Evolutionary conservation across 1,284 basidiomycete genomes (phyloP).

Genomic region (Cryptococcus hybrid): DNA sequence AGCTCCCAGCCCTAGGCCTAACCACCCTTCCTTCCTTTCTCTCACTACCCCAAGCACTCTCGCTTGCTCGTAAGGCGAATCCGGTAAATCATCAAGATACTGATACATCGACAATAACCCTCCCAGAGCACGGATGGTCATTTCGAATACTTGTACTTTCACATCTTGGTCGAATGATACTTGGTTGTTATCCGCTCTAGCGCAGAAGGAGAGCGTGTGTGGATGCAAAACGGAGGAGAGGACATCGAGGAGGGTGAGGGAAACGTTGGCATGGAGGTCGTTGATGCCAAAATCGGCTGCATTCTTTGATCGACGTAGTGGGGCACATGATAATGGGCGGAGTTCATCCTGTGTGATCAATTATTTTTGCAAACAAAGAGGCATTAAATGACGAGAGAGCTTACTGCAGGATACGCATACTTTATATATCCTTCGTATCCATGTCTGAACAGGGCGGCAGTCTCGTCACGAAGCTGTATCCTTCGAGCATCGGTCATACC

Average conservation of each 20-base stretch:
- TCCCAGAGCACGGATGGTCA: slow-evolving; percentile 83
- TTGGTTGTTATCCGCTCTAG: slow-evolving; percentile 30
- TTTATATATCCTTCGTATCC: slow-evolving; percentile 48
- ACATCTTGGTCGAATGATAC: slow-evolving; percentile 49
- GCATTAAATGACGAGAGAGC: neutral
- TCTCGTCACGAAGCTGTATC: slow-evolving; percentile 8
- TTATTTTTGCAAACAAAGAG: neutral
- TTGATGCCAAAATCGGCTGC: slow-evolving; percentile 52
- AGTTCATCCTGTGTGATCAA: slow-evolving; percentile 57
- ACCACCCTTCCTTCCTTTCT: slow-evolving; percentile 3
- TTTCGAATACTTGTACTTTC: slow-evolving; percentile 61
- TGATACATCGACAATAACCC: slow-evolving; percentile 81
- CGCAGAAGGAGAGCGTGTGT: slow-evolving; percentile 33
- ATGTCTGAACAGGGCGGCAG: slow-evolving; percentile 38
- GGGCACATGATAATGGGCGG: slow-evolving; percentile 75
- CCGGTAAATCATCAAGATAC: slow-evolving; percentile 58
- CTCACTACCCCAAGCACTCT: slow-evolving; percentile 16
- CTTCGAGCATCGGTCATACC: slow-evolving; percentile 9
- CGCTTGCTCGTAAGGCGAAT: slow-evolving; percentile 27
- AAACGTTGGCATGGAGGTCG: slow-evolving; percentile 67
- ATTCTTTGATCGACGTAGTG: slow-evolving; percentile 34
- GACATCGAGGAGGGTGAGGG: slow-evolving; percentile 45
- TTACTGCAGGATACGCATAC: slow-evolving; percentile 29
- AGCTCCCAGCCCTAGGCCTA: slow-evolving; percentile 1
- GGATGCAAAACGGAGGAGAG: slow-evolving; percentile 43